phyloP scores from a whole-genome alignment of 2,329 filamentous ascomycete species.

The Cladophialophora psammophila region DNA sequence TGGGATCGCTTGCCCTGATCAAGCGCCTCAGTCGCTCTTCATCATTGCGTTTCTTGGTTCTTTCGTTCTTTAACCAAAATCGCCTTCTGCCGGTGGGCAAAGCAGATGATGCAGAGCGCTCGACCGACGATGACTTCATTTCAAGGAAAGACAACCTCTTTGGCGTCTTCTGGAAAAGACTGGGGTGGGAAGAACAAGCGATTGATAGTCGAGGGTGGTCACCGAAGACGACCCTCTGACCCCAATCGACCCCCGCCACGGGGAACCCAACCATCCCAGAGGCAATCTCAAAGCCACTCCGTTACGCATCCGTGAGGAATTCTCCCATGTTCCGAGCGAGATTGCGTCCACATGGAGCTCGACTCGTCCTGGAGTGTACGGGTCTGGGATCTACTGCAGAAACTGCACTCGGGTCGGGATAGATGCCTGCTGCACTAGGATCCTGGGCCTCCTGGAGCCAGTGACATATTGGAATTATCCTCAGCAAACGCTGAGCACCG shows the following conservation, averaged over 20 bases:
- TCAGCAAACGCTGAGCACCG: too few relatives aligned
- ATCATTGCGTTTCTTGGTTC: too few relatives aligned
- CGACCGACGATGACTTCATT: slow-evolving; percentile 95
- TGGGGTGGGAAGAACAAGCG: slow-evolving; percentile 86
- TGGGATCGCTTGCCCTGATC: too few relatives aligned
- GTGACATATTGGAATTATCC: too few relatives aligned
- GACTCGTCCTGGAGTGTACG: slow-evolving; percentile 55
- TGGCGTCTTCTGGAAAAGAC: slow-evolving; percentile 74
- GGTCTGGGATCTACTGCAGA: slow-evolving; percentile 46
- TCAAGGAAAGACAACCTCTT: slow-evolving; percentile 98
- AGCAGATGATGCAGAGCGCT: slow-evolving; percentile 90
- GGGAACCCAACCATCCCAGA: slow-evolving; percentile 52
- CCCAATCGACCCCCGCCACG: slow-evolving; percentile 39
- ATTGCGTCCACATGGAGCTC: slow-evolving; percentile 51
- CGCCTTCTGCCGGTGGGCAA: slow-evolving; percentile 83
- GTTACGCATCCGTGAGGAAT: slow-evolving; percentile 77
- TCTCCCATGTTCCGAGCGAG: slow-evolving; percentile 73
- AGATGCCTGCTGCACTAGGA: too few relatives aligned
- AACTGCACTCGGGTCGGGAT: too few relatives aligned
- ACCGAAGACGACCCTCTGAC: slow-evolving; percentile 53
- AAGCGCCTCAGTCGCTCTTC: too few relatives aligned
- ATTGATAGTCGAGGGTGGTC: slow-evolving; percentile 83
- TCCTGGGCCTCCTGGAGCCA: too few relatives aligned
- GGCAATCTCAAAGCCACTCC: slow-evolving; percentile 73
- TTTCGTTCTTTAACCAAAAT: too few relatives aligned